phyloP scores from a whole-genome alignment of 306 rosid species.

The Pachyrhizus erosus region DNA sequence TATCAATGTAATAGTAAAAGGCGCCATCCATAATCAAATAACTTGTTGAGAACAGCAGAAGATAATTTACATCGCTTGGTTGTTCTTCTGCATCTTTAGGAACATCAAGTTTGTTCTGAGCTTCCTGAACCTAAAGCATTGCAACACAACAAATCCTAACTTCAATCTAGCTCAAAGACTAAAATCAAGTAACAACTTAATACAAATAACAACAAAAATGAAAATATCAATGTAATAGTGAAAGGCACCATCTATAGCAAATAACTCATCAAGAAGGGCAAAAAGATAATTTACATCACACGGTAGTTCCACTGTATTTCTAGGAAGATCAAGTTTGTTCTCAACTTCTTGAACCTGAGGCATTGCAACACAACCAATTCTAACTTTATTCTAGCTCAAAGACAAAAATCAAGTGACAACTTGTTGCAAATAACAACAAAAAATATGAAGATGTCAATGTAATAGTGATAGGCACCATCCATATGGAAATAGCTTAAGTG shows the following conservation, averaged over 20 bases:
- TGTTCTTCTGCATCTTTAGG: constrained; percentile 45
- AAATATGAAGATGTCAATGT: constrained; percentile 21
- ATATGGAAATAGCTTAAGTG: background rate
- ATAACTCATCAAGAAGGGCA: too few species aligned
- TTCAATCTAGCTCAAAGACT: constrained; percentile 37
- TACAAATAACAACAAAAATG: constrained; percentile 12
- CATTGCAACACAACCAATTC: constrained; percentile 43
- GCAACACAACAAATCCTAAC: constrained; percentile 39
- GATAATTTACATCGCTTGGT: constrained; percentile 42
- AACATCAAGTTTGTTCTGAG: constrained; percentile 39
- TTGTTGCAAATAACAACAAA: constrained; percentile 14
- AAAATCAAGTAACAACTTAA: constrained; percentile 28
- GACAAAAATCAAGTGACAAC: constrained; percentile 25
- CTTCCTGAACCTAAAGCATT: constrained; percentile 58
- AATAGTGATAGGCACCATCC: background rate
- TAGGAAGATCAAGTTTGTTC: constrained; percentile 34
- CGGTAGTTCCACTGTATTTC: constrained; percentile 45
- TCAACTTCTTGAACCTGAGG: constrained; percentile 58
- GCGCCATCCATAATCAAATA: background rate
- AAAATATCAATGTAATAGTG: background rate
- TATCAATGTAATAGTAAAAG: too few species aligned
- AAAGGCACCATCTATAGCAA: background rate
- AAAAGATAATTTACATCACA: constrained; percentile 27
- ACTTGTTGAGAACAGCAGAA: constrained; percentile 29
- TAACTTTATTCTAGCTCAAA: constrained; percentile 37